phyloP scores from a whole-genome alignment of 768 basidiomycete genomes.

The Leccinum variicolor region DNA sequence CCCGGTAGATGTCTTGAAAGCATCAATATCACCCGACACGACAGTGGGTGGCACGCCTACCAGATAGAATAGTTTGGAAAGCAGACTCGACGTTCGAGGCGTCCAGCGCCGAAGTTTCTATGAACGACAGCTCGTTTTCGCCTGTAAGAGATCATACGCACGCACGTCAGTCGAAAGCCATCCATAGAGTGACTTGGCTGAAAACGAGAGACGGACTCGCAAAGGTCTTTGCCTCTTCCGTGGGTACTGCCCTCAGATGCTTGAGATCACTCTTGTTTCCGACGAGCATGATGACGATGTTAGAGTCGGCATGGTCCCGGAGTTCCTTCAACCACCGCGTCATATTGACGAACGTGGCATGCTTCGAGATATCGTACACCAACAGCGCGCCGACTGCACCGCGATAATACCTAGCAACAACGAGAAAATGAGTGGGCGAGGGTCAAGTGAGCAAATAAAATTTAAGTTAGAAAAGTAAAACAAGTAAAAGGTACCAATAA shows the following conservation, averaged over 20 bases:
- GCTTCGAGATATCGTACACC: constrained; percentile 93
- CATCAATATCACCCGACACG: constrained; percentile 1
- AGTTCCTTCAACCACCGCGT: constrained; percentile 97
- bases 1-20: constrained; percentile 87
- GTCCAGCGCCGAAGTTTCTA: constrained; percentile 99
- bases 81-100: constrained; percentile 97
- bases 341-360: constrained; percentile 91
- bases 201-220: constrained; percentile 53
- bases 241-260: constrained; percentile 93
- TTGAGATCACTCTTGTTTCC: constrained; percentile 99
- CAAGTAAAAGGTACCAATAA: background rate
- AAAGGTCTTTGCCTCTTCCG: constrained; percentile 94
- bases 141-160: constrained; percentile 41
- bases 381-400: constrained; percentile 92
- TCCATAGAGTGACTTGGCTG: background rate
- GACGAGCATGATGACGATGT: constrained; percentile 94
- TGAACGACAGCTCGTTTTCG: constrained; percentile 90
- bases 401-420: constrained; percentile 80
- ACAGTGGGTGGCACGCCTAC: constrained; percentile 39
- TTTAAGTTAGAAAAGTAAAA: background rate
- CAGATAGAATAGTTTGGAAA: constrained; percentile 94
- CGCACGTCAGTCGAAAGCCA: constrained; percentile 1
- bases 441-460: constrained; percentile 1
- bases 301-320: constrained; percentile 90
- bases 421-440: background rate